Percentiles rank a stretch among this genome's conserved stretches.
These are phyloP conservation scores for Ophiorrhiza pumila DNA, from an alignment of 257 asterid genomes.

Conservation along the genomic window DNA sequence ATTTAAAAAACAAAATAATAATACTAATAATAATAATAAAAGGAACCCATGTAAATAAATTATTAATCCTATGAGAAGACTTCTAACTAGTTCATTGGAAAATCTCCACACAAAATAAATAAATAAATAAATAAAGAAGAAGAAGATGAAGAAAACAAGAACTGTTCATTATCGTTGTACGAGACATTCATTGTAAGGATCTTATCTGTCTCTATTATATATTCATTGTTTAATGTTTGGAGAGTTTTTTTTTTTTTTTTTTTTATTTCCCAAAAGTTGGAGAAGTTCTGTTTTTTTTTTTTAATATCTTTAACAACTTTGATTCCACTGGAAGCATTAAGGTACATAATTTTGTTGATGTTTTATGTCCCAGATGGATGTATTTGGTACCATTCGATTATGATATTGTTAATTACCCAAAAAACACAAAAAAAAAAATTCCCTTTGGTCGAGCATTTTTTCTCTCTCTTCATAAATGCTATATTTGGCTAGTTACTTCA, in stretches of 20 bases:
- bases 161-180: neutral
- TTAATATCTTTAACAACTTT: neutral
- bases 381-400: neutral
- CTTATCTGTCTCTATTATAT: neutral
- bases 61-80: neutral
- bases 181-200: conserved; percentile 3
- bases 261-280: neutral
- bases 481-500: too few species aligned
- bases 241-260: neutral
- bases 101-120: neutral
- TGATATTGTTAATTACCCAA: neutral
- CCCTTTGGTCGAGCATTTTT: too few species aligned
- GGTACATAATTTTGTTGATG: neutral
- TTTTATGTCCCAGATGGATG: neutral
- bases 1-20: too few species aligned
- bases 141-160: neutral
- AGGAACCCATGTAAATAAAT: too few species aligned
- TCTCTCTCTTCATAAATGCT: too few species aligned
- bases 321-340: neutral
- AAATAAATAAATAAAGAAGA: neutral
- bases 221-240: neutral
- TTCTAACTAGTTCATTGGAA: neutral
- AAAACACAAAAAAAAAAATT: neutral
- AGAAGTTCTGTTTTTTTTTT: neutral
- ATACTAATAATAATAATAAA: too few species aligned